Base-by-base conservation (phyloP, 352 stramenopile species). In the Pythium scleroteichum region DNA sequence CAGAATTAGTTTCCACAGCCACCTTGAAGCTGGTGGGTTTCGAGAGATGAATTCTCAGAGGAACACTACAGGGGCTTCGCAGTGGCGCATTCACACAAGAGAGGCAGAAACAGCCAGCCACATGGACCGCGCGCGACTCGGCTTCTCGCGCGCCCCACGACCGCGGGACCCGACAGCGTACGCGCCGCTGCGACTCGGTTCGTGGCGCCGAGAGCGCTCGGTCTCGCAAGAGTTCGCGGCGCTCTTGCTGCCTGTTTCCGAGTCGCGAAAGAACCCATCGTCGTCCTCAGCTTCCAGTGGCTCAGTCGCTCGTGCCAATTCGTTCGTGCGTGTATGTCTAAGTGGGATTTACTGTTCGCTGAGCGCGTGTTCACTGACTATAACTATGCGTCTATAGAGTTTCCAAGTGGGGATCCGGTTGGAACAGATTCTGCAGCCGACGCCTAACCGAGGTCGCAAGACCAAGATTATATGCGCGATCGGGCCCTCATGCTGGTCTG, bases 381-480 rank as follows among this genome's bases (percentile, higher is more conserved):
- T 32, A 16, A 13, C 40, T 24, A n/a, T 38, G 16, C 13, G 24
- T 13, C 4, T 49, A 1, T 32, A 92, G 83, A 74, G 76, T 57
- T 90, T 90, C 54, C 73, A 88, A 39, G 74, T 91, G 7, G 85
- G 82, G 8, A 87, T 94, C 53, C 65, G 76, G 20, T 55, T 88
- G 22, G 71, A 85, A 52, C 86, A 94, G 66, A 89, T 95, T 29
- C 50, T 95, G 13, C 71, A 69, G 33, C 79, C 75, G 6, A 87
- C 80, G 20, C 71, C 53, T 5, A 49, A 53, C 6, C 72, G 68
- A n/a, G 69, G 64, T 13, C 90, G 96, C 38, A 97, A 97, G 65
- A 99, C 95, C 47, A 99, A 99, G 82, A 99, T 99, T 73, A 94
- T 99, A 10, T 99, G 97, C 65, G 99, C 97, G 6, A 87, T 99